Evolutionary conservation across 2,329 filamentous ascomycete species (phyloP), one percentile per base, ranked within the genome.

Genomic region (Phaeosphaeriaceae sp.): DNA sequence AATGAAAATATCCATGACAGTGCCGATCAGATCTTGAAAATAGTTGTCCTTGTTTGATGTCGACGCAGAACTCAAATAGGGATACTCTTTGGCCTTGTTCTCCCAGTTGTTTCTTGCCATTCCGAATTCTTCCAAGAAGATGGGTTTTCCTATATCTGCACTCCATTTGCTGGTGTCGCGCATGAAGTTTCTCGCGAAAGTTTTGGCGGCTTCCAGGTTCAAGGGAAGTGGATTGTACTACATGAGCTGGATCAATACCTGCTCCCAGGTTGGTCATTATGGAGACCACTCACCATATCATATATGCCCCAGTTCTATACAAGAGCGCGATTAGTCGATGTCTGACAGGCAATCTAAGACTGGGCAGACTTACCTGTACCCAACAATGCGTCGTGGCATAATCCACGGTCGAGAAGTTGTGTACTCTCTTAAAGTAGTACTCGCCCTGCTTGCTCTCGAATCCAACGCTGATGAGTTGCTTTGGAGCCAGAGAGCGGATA

Each of bases 61-160:
- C 0, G 60, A 61, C 1, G 76, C 76, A 22, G 63, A 69, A 45
- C 72, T 75, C 11, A 78, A 58, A 45, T 79, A 79, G 1, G 69
- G 67, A 56, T 79, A 79, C 45, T 77, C 74, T 22, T 71, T 72
- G 3, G 67, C 63, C 40, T 61, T 61, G 53, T 78, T 78, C 64
- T 75, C 67, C 77, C 77, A 79, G 33, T 79, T 79, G 54, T 79
- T 71, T 13, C 77, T 62, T 2, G 76, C 76, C 75, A 79, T 78
- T 10, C 77, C 77, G 45, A 79, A 79, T 45, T 79, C 77, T 50
- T 79, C 76, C 3, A 79, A 62, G 47, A 77, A 76, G 1, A 79
- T 61, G 0, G 77, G 77, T 54, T 78, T 78, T 0, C 70, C 69
- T n/a, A 79, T 74, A 3, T 76, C 75, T n/a, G 36, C 50, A 0